Percentiles rank a stretch among this genome's conserved stretches.
Evolutionary conservation across 768 basidiomycete species (phyloP).

Genomic region (Arthromyces matolae): DNA sequence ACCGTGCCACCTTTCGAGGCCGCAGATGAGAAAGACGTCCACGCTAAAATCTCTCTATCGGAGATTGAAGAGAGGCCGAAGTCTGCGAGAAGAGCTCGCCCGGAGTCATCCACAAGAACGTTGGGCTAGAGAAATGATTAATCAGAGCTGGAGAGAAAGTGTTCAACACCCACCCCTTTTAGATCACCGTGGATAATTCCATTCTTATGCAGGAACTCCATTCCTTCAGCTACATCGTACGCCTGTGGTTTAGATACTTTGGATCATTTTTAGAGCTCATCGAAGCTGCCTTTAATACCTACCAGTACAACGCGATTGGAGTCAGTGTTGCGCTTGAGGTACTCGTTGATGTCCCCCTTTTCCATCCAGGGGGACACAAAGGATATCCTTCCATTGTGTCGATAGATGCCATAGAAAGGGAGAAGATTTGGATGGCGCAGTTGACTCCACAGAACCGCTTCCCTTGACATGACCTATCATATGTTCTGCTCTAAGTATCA

Average conservation of each 20-base stretch:
- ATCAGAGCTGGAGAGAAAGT: neutral
- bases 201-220: constrained; percentile 29
- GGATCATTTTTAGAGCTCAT: neutral
- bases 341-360: neutral
- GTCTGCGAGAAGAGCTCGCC: constrained; percentile 20
- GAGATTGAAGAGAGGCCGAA: constrained; percentile 20
- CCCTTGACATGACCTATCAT: neutral
- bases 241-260: constrained; percentile 12
- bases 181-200: constrained; percentile 42
- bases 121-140: constrained; percentile 14
- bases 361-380: constrained; percentile 1
- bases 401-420: neutral
- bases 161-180: constrained; percentile 29
- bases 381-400: neutral
- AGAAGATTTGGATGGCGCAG: constrained; percentile 1
- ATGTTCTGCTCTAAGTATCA: too few relatives aligned
- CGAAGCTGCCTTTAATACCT: too few relatives aligned
- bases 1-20: constrained; percentile 9
- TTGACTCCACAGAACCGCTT: constrained; percentile 2
- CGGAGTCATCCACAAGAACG: constrained; percentile 17
- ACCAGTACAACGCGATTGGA: neutral
- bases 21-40: constrained; percentile 10
- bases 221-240: constrained; percentile 26
- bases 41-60: constrained; percentile 8
- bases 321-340: neutral